Evolutionary conservation across 495 filamentous ascomycete species (phyloP), one percentile per base, ranked within the genome.

Genomic region (Tuber borchii): DNA sequence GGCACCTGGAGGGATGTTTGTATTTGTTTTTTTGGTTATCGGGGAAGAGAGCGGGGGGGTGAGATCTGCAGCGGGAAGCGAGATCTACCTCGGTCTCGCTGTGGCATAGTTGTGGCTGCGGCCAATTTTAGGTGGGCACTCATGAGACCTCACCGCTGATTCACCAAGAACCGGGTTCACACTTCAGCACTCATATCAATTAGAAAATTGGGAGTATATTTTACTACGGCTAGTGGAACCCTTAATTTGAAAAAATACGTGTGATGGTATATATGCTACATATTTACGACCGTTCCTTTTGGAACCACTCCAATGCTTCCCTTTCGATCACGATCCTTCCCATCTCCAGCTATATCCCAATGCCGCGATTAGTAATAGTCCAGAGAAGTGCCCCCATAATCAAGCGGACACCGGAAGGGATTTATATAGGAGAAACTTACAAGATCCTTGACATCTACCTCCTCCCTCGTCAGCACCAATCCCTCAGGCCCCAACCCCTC

Each of bases 371-470:
- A 81, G 79, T 46, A 45, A 51, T 51, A 19, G 26, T 26, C 12
- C 44, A 39, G 68, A 31, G 26, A 34, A 19, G 9, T 8, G 26
- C 26, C 31, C 16, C 2, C 65, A 31, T 37, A 73, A 22, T 16
- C 46, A 22, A 20, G 68, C 4, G 37, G 8, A 40, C 4, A 9
- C n/a, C 26, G 37, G 10, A n/a, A 65, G 26, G 17, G 17, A 42
- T 71, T 26, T 22, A 71, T 39, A 61, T 48, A 22, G n/a, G 19
- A 44, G 7, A 44, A 22, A 71, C 81, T 75, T 74, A 82, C 81
- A 75, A 97, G 84, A 85, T 97, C 91, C 87, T 97, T 97, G 61
- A 97, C 93, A 87, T 97, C 95, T 61, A 97, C 91, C 78, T 97
- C 92, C 20, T 84, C 84, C 74, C 89, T 85, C 77, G 88, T 86